These are phyloP conservation scores for Neurospora sp. DNA, from an alignment of 495 filamentous ascomycete genomes.

Conservation along the genomic window DNA sequence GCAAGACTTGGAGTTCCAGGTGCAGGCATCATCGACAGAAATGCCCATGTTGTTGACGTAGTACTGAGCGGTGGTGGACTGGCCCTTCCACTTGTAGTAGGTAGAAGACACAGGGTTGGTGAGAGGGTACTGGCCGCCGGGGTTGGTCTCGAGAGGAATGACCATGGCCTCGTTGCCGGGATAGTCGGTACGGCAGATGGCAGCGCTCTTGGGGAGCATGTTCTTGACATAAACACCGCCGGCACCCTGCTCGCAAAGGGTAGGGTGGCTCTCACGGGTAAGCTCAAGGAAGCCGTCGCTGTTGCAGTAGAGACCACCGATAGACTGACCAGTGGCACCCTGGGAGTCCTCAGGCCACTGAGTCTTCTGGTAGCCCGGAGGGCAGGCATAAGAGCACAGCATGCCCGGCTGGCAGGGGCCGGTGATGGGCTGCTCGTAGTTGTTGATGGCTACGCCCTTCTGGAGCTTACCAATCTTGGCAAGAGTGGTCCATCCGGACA, in stretches of 20 bases:
- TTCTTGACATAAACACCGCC: conserved; percentile 65
- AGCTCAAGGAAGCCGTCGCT: conserved; percentile 61
- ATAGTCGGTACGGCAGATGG: conserved; percentile 93
- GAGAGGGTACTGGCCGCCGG: conserved; percentile 48
- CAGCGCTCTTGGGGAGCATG: conserved; percentile 49
- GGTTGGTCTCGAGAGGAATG: conserved; percentile 53
- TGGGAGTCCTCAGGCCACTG: conserved; percentile 74
- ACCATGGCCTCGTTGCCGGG: conserved; percentile 81
- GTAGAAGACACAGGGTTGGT: conserved; percentile 58
- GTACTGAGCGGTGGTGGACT: conserved; percentile 82
- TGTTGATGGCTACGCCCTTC: conserved; percentile 29
- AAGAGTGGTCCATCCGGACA: conserved; percentile 74
- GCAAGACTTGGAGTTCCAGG: conserved; percentile 53
- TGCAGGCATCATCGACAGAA: conserved; percentile 58
- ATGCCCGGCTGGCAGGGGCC: conserved; percentile 49
- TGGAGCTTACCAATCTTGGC: conserved; percentile 41
- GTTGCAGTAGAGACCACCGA: conserved; percentile 82
- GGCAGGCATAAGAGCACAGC: conserved; percentile 93
- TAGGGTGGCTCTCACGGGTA: conserved; percentile 53
- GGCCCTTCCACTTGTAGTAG: conserved; percentile 71
- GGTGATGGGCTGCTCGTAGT: conserved; percentile 54
- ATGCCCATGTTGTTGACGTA: conserved; percentile 82
- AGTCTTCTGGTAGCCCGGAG: conserved; percentile 79
- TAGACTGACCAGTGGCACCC: conserved; percentile 72
- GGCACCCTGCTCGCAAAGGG: conserved; percentile 66